phyloP scores from a whole-genome alignment of 2,329 filamentous ascomycete genomes.

The Colletotrichum coccodes region DNA sequence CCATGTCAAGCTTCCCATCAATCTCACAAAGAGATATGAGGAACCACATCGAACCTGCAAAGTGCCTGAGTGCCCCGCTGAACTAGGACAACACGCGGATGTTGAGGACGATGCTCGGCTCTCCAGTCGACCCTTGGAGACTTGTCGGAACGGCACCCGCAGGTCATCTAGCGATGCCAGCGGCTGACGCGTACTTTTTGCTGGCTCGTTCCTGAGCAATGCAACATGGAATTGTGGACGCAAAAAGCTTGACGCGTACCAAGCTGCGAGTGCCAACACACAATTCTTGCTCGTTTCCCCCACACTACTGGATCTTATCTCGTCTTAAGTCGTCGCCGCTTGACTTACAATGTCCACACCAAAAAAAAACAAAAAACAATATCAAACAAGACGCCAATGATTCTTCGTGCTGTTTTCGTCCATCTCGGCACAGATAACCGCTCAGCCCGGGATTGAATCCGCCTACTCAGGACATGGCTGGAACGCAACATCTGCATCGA shows the following conservation, averaged over 20 bases:
- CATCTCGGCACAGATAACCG: neutral
- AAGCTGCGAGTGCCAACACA: neutral
- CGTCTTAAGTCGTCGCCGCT: neutral
- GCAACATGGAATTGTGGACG: neutral
- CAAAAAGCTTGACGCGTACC: conserved; percentile 24
- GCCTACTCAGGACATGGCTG: neutral
- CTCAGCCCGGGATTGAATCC: neutral
- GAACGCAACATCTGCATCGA: neutral
- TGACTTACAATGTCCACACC: neutral
- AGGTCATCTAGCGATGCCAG: neutral
- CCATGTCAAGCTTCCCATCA: conserved; percentile 22
- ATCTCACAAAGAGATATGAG: conserved; percentile 9
- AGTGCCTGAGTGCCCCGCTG: neutral
- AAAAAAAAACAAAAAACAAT: neutral
- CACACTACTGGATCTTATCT: neutral
- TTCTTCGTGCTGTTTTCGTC: neutral
- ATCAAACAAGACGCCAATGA: neutral
- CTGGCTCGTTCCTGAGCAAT: neutral
- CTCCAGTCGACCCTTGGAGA: neutral
- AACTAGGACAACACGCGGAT: neutral
- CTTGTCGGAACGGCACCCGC: neutral
- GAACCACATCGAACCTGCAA: neutral
- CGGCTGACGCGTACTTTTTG: neutral
- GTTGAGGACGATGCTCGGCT: neutral
- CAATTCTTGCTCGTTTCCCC: neutral